A percentile compares a stretch with the other conserved stretches of the same genome.
Conservation (phyloP, 2,329 filamentous ascomycete genomes). For the Dactylella cylindrospora region DNA sequence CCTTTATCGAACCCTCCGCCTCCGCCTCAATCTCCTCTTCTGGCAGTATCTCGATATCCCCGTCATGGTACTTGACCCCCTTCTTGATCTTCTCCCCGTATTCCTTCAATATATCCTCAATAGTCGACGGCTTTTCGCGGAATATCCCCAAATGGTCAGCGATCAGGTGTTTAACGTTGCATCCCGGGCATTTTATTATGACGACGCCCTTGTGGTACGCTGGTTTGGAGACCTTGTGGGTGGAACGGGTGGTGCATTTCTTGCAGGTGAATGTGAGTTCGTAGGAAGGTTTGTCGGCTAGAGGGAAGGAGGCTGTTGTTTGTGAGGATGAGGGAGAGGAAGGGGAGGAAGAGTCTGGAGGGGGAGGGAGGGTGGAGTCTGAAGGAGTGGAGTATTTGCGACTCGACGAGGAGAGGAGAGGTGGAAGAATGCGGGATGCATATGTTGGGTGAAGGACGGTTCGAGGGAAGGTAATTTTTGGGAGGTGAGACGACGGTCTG, state of each 20-base stretch:
- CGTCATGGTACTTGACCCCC: slow-evolving; percentile 33
- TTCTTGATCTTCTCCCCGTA: slow-evolving; percentile 36
- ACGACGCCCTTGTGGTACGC: slow-evolving; percentile 90
- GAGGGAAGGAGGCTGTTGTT: slow-evolving; percentile 49
- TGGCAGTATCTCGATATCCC: slow-evolving; percentile 28
- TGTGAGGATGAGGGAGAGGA: slow-evolving; percentile 38
- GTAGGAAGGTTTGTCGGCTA: slow-evolving; percentile 59
- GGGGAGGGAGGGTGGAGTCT: slow-evolving; percentile 22
- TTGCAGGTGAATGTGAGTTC: slow-evolving; percentile 90
- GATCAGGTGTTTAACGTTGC: slow-evolving; percentile 86
- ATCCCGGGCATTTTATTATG: slow-evolving; percentile 82
- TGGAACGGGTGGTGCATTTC: slow-evolving; percentile 76
- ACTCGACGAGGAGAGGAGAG: slow-evolving; percentile 9
- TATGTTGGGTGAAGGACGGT: background rate
- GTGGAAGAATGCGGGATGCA: slow-evolving; percentile 15
- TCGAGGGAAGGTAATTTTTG: slow-evolving; percentile 1
- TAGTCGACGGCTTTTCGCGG: slow-evolving; percentile 19
- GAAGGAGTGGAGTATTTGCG: slow-evolving; percentile 30
- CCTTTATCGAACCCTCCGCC: background rate
- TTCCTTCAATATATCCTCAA: slow-evolving; percentile 22
- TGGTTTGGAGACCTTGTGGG: slow-evolving; percentile 86
- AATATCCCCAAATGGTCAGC: slow-evolving; percentile 75
- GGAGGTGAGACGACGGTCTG: background rate
- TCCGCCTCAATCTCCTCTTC: slow-evolving; percentile 17
- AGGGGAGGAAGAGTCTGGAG: slow-evolving; percentile 8